phyloP scores from a whole-genome alignment of 1,139 yeast genomes.

The Sugiyamaella paludigena region DNA sequence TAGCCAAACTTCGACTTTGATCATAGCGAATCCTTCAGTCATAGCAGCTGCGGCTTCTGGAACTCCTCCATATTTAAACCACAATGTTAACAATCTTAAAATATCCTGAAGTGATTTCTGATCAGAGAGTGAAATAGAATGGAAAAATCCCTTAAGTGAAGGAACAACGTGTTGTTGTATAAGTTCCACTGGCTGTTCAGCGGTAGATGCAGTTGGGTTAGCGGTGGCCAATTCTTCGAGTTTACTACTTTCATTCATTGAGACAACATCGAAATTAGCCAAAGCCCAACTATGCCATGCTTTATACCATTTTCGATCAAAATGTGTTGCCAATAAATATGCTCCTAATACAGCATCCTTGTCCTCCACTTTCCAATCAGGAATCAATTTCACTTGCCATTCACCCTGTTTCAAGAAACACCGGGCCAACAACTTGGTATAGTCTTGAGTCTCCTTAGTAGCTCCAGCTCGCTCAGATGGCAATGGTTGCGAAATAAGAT shows the following conservation, averaged over 20 bases:
- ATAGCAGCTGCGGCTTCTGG: constrained; percentile 90
- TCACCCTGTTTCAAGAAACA: constrained; percentile 97
- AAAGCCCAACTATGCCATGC: constrained; percentile 99
- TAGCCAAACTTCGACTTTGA: constrained; percentile 89
- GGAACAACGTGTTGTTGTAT: constrained; percentile 89
- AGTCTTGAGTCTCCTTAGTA: constrained; percentile 77
- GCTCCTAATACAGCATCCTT: constrained; percentile 84
- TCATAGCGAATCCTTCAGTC: constrained; percentile 86
- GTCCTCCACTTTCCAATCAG: constrained; percentile 74
- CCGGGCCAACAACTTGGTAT: constrained; percentile 84
- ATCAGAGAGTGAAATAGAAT: constrained; percentile 83
- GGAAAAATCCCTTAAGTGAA: constrained; percentile 92
- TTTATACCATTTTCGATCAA: constrained; percentile 90
- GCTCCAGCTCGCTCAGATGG: constrained; percentile 73
- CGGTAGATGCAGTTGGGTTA: constrained; percentile 16
- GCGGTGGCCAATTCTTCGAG: constrained; percentile 12
- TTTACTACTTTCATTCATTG: constrained; percentile 44
- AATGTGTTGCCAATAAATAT: constrained; percentile 88
- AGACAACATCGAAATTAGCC: constrained; percentile 93
- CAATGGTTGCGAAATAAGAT: constrained; percentile 82
- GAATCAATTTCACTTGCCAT: constrained; percentile 86
- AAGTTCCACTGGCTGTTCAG: constrained; percentile 50
- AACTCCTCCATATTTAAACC: constrained; percentile 95
- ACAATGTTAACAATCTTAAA: constrained; percentile 78
- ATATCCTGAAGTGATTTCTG: constrained; percentile 92